Evolutionary conservation across 1,284 basidiomycete genomes (phyloP), one percentile per base, ranked within the genome.

Genomic region (Gomphus sp.): DNA sequence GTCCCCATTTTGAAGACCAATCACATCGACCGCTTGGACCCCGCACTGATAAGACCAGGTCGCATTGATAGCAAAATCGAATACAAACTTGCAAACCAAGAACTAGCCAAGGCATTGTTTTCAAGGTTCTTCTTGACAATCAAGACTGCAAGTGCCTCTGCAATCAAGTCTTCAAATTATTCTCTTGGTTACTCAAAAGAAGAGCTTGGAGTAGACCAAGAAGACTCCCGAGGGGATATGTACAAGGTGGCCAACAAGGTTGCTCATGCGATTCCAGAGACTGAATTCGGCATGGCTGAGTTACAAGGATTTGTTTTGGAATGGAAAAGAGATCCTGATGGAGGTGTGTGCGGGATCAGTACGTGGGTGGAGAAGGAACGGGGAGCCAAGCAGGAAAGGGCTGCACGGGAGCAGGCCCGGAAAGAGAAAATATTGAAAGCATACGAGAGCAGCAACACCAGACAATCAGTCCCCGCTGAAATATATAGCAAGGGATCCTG

Each of bases 41-140:
- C 77, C 0, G 80, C 80, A 1, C 68, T 81, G 22, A 64, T 79
- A 8, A 74, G 79, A 45, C 77, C 79, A 7, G 79, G 80, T n/a
- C 69, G 80, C 3, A 79, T 82, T 60, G 80, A 82, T 65, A 69
- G 66, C 58, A 79, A 76, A 64, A 65, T 81, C n/a, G 71, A 76
- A 61, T 82, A 80, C 67, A 73, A 72, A 45, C 67, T 77, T 34
- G 75, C 81, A 0, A 79, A 76, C 0, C 67, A 69, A 25, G 62
- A 64, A 12, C 81, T 84, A 66, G 78, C 79, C 1, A 62, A 67
- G 10, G 73, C 74, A 2, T 71, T 84, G 14, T 85, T 80, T 71
- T 62, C 69, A 37, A 73, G 78, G 10, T 83, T 84, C 70, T 56
- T 51, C 54, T 12, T 12, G 22, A 10, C 22, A 25, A 28, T 47